phyloP scores from a whole-genome alignment of 305 asterid genomes.

The Fraxinus latifolia region DNA sequence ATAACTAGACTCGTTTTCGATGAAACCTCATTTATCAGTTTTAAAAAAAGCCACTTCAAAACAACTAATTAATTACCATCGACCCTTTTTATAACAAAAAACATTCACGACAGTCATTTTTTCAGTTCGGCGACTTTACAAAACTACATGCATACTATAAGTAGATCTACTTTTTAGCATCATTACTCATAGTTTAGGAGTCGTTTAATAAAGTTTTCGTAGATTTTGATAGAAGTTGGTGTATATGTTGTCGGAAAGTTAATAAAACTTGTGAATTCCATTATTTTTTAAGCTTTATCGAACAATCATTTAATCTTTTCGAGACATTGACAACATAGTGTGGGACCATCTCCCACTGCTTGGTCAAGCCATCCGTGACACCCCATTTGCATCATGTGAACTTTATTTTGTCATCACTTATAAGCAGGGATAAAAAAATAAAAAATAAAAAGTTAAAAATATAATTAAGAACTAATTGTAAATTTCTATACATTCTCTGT shows the following conservation, averaged over 20 bases:
- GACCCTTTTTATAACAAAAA: neutral
- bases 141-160: neutral
- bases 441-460: neutral
- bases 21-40: neutral
- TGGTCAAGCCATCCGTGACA: constrained; percentile 44
- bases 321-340: neutral
- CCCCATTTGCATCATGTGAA: constrained; percentile 38
- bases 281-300: neutral
- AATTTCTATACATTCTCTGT: constrained; percentile 19
- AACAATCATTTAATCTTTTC: neutral
- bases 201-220: too few species aligned
- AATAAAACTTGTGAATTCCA: too few species aligned
- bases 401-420: constrained; percentile 29
- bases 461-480: neutral
- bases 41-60: too few species aligned
- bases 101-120: neutral
- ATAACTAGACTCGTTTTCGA: too few species aligned
- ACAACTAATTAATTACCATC: too few species aligned
- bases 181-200: neutral
- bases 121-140: neutral
- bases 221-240: too few species aligned
- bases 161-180: neutral
- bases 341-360: constrained; percentile 22
- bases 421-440: neutral
- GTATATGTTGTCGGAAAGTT: too few species aligned